Evolutionary conservation across 768 basidiomycete genomes (phyloP), one percentile per base, ranked within the genome.

Genomic region (Cantharellus anzutake): DNA sequence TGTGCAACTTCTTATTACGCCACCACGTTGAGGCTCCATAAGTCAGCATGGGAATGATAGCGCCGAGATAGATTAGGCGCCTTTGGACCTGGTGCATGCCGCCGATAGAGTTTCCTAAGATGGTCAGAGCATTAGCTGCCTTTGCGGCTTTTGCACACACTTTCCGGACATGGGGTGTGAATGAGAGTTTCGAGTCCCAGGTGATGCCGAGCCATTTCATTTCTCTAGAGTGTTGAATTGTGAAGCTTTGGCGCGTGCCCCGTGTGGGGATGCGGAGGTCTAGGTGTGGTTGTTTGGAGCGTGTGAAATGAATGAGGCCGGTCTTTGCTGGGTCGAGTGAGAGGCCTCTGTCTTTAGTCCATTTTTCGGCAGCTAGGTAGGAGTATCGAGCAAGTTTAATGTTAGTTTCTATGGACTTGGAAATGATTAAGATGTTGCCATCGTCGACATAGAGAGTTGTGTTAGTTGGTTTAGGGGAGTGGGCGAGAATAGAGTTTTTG

Each of bases 21-120:
- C 70, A 71, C 71, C 71, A 73, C 1, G 63, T 65, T 4, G 68
- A 67, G 60, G 64, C 63, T 0, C 69, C 71, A 60, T 73, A 71
- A 3, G 70, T 67, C 41, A 72, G 63, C 4, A 71, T 66, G 0
- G 73, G 70, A 0, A 70, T 50, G 3, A 73, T 64, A 38, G 68
- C 70, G 1, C 66, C 60, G 0, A 57, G 44, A 65, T 71, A 72
- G 1, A 74, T 65, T 3, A 42, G 65, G 4, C 67, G 52, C 0
- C 71, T 42, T 60, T 72, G 67, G 1, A 39, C 7, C 16, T 70
- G 72, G 4, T 65, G 66, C 0, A 74, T 67, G 0, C 74, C 71
- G 1, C 63, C 55, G 4, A 73, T 65, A 0, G 71, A 73, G 67
- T 67, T 67, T 14, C 61, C 65, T 0, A 74, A 69, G 67, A 73